Base-by-base conservation (phyloP, 2,329 filamentous ascomycete species). In the Pseudonectria foliicola region DNA sequence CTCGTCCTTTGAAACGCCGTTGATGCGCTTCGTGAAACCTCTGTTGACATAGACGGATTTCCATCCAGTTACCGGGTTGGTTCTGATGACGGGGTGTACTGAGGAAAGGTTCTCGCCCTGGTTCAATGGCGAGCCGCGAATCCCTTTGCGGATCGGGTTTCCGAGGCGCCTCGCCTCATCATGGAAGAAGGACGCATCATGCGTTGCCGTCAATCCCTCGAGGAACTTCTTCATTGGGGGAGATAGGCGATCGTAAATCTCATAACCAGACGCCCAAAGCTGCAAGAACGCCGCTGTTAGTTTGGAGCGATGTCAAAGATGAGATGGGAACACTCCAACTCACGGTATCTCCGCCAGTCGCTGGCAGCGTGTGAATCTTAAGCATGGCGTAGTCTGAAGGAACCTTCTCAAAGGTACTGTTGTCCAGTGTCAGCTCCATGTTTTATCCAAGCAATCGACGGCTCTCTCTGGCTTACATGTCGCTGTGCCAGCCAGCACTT, bases 221-320 rank as follows among this genome's bases (percentile, higher is more conserved):
- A 73, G 53, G 42, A 74, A 65, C 18, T 56, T 57, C 41, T 61
- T 61, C 57, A 71, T 64, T 2, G 63, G 54, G 6, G 60, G 57
- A 1, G 71, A 75, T 7, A 77, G 57, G 4, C 70, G 61, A 44
- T 77, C 73, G 38, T 75, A 77, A 13, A 73, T 58, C 44, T 76
- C 75, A 43, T 80, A 80, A 2, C 73, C 75, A 1, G 71, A 77
- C 0, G 75, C 75, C 74, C 75, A 80, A 6, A 80, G 64, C 10
- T 72, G 40, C 65, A 66, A 18, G 7, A 26, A 13, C 7, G 7
- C 66, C 14, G 28, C 29, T 67, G 10, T 66, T 65, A 27, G 69
- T n/a, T 29, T 26, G n/a, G 8, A 25, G 2, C 8, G 29, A n/a
- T n/a, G n/a, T 11, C 31, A 6, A 10, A n/a, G 16, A 13, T 6